Percentiles rank a stretch among this genome's conserved stretches.
These are phyloP conservation scores for Suillus placidus DNA, from an alignment of 768 basidiomycete genomes.

Conservation along the genomic window DNA sequence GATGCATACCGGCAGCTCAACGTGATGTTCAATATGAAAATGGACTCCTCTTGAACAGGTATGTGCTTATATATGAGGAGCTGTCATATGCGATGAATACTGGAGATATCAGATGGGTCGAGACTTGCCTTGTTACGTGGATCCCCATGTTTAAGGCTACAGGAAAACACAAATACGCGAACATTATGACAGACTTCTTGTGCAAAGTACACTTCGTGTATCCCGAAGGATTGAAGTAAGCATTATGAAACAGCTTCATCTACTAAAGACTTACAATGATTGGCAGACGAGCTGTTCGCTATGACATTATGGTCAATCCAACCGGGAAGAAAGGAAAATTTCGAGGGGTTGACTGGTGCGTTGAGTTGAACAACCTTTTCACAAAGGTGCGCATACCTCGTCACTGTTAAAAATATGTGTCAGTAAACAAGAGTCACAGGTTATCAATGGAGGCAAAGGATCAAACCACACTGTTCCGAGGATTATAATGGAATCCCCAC, in stretches of 20 bases:
- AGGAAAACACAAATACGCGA: conserved; percentile 38
- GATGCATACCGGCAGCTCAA: not conserved
- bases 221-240: conserved; percentile 19
- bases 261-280: not conserved
- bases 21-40: conserved; percentile 39
- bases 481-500: conserved; percentile 38
- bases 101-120: conserved; percentile 35
- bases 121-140: conserved; percentile 27
- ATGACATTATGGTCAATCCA: conserved; percentile 38
- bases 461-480: conserved; percentile 37
- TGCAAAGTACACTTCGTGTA: conserved; percentile 29
- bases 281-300: conserved; percentile 19
- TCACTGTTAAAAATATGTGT: not conserved
- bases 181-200: conserved; percentile 29
- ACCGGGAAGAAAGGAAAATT: conserved; percentile 35
- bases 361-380: conserved; percentile 47
- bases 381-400: conserved; percentile 36
- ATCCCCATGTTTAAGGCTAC: conserved; percentile 28
- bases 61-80: conserved; percentile 44
- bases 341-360: conserved; percentile 41
- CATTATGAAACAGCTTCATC: not conserved
- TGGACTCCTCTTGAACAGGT: conserved; percentile 29
- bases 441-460: conserved; percentile 36
- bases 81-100: conserved; percentile 33
- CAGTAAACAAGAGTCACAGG: conserved; percentile 25